Evolutionary conservation across 352 stramenopile genomes (phyloP).

Genomic region (Phytophthora pluvialis): DNA sequence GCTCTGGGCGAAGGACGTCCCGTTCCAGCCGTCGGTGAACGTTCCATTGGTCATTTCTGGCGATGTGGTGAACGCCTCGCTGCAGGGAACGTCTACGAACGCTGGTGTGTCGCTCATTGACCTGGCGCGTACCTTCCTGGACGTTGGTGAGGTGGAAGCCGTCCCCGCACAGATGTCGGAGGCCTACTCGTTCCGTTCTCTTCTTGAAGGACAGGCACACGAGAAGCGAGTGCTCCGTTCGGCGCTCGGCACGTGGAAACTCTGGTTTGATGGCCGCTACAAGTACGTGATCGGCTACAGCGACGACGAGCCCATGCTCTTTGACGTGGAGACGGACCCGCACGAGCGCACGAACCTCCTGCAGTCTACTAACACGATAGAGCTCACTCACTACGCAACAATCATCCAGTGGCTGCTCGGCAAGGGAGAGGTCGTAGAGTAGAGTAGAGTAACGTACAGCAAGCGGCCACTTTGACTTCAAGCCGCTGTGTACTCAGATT

Average conservation of each 20-base stretch:
- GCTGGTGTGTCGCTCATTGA: conserved; percentile 42
- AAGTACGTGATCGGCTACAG: conserved; percentile 44
- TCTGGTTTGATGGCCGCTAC: conserved; percentile 45
- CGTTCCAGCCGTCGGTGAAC: conserved; percentile 38
- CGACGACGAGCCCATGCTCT: conserved; percentile 38
- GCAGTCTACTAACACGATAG: conserved; percentile 22
- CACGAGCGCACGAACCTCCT: conserved; percentile 38
- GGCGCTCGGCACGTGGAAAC: conserved; percentile 35
- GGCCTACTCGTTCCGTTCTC: conserved; percentile 32
- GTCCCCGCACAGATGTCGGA: conserved; percentile 40
- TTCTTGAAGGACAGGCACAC: conserved; percentile 26
- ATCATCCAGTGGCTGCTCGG: conserved; percentile 40
- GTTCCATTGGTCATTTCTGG: conserved; percentile 37
- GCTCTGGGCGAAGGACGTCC: conserved; percentile 37
- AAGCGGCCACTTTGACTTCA: not conserved
- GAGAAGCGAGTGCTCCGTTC: conserved; percentile 35
- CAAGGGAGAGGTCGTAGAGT: conserved; percentile 35
- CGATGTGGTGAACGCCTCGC: conserved; percentile 29
- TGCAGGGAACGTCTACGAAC: conserved; percentile 34
- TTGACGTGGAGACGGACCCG: conserved; percentile 40
- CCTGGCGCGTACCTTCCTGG: conserved; percentile 38
- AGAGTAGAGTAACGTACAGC: not conserved
- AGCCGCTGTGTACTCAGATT: not conserved
- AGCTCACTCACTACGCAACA: conserved; percentile 25
- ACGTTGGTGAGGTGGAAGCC: conserved; percentile 36